A percentile compares a stretch with the other conserved stretches of the same genome.
Evolutionary conservation across 2,329 filamentous ascomycete species (phyloP).

Genomic region (Phyllosticta capitalensis): DNA sequence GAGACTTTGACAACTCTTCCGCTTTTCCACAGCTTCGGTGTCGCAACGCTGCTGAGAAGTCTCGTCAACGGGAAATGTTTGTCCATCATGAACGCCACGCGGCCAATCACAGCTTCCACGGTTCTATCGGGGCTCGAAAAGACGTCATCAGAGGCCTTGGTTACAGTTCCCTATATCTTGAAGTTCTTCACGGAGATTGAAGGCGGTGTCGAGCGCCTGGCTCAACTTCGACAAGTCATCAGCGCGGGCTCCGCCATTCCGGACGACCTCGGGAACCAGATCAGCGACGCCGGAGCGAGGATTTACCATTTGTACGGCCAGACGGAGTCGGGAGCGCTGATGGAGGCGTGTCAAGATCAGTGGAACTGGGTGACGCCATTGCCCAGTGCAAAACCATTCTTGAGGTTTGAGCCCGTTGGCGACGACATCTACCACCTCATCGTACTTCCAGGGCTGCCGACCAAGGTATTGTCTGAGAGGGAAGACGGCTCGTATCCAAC

Average conservation of each 20-base stretch:
- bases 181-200: conserved; percentile 52
- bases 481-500: conserved; percentile 37
- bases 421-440: not conserved
- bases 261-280: conserved; percentile 46
- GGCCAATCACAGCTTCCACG: conserved; percentile 1
- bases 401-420: not conserved
- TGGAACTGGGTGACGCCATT: conserved; percentile 51
- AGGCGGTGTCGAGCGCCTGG: conserved; percentile 43
- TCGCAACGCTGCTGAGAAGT: not conserved
- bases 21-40: conserved; percentile 8
- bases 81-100: not conserved
- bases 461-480: conserved; percentile 25
- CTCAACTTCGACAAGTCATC: conserved; percentile 42
- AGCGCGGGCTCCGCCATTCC: conserved; percentile 51
- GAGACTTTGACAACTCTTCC: conserved; percentile 1
- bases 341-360: conserved; percentile 49
- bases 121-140: not conserved
- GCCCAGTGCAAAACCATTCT: conserved; percentile 28
- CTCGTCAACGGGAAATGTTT: not conserved
- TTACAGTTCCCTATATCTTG: conserved; percentile 55
- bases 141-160: conserved; percentile 32
- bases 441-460: conserved; percentile 24
- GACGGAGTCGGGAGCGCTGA: conserved; percentile 53
- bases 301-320: conserved; percentile 42
- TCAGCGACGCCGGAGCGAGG: conserved; percentile 44